phyloP scores from a whole-genome alignment of 805 yeast species.

The Cyberlindnera japonica region DNA sequence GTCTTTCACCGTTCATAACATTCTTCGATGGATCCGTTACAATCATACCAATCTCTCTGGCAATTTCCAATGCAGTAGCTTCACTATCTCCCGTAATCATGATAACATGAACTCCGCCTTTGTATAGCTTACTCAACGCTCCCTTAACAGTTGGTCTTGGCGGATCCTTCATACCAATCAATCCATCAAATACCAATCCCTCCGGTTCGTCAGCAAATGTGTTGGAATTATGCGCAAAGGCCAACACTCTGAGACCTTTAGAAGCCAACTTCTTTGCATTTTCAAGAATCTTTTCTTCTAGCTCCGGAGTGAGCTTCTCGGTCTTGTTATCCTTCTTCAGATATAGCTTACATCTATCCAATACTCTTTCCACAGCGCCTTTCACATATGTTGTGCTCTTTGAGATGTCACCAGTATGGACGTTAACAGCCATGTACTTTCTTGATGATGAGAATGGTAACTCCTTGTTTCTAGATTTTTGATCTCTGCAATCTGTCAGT shows the following conservation, averaged over 20 bases:
- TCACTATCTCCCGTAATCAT: conserved; percentile 98
- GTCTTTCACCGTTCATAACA: conserved; percentile 79
- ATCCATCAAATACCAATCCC: conserved; percentile 74
- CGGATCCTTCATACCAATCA: conserved; percentile 96
- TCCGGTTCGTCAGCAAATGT: conserved; percentile 43
- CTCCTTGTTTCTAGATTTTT: conserved; percentile 61
- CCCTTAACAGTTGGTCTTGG: conserved; percentile 84
- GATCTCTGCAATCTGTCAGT: conserved; percentile 63
- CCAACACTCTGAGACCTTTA: conserved; percentile 84
- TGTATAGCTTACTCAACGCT: conserved; percentile 71
- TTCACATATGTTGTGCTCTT: conserved; percentile 66
- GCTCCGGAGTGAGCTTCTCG: conserved; percentile 52
- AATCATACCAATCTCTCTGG: conserved; percentile 87
- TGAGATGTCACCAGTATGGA: conserved; percentile 54
- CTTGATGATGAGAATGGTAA: conserved; percentile 80
- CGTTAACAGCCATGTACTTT: conserved; percentile 86
- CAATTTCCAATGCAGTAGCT: conserved; percentile 81
- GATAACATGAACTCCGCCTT: conserved; percentile 95
- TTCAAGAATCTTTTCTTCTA: conserved; percentile 43
- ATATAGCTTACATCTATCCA: conserved; percentile 58
- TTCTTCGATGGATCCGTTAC: conserved; percentile 56
- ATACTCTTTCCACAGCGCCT: conserved; percentile 84
- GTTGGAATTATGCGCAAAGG: conserved; percentile 58
- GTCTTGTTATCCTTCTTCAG: conserved; percentile 54
- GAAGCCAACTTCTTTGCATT: conserved; percentile 66